Evolutionary conservation across 2,329 filamentous ascomycete genomes (phyloP), one percentile per base, ranked within the genome.

Genomic region (Didymella lethalis): DNA sequence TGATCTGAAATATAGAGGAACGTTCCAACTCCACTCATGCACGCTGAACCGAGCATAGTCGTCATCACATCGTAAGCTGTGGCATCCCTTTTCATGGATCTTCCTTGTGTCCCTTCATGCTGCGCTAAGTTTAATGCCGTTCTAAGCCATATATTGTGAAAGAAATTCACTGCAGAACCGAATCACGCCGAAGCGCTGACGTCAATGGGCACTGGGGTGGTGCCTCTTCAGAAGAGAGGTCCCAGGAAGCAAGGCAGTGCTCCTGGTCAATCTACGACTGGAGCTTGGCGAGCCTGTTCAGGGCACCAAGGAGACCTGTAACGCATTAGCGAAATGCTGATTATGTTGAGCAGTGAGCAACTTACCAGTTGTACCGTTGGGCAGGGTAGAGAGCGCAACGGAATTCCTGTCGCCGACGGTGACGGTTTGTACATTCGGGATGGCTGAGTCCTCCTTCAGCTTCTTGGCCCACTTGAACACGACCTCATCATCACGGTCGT

Each of bases 381-480:
- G 94, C 71, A 97, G 77, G 0, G 94, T 97, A 1, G 90, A 88
- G 47, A 86, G 88, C 7, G 94, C 94, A 75, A 96, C 90, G 0
- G 94, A 97, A 78, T 93, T 97, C 63, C 93, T 86, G 71, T 85
- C 91, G 49, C 93, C 93, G 34, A 98, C 81, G 64, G 91, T 96
- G 23, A 97, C 93, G 2, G 93, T 97, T 62, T 90, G 88, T 4
- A 95, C 91, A 54, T 92, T 84, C 48, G 68, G 54, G 47, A 82
- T 64, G 10, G 64, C 59, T 16, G 65, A 79, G 18, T 84, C 83
- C 3, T 84, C 82, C 23, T 83, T 83, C 11, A 97, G 80, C 48
- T 86, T 83, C 78, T 97, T 97, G 18, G 94, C 95, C 94, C 95
- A 98, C 62, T 89, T 89, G 80, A 97, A 98, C 20, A 97, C 90